These are phyloP conservation scores for Zopfochytrium polystomum DNA, from an alignment of 371 early-diverging fungal species.

Conservation along the genomic window DNA sequence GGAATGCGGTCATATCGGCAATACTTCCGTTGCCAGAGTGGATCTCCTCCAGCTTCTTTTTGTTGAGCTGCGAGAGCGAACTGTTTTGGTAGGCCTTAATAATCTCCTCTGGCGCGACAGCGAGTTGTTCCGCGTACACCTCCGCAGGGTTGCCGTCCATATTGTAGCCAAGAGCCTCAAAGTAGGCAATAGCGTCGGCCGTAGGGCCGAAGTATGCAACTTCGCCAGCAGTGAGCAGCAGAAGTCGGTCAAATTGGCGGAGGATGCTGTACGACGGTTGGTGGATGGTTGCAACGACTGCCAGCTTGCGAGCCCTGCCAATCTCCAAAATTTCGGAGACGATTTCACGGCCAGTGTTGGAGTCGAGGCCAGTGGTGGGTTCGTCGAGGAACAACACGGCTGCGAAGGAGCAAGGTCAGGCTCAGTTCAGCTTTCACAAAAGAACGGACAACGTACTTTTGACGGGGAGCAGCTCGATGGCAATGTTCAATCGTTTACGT, in stretches of 20 bases:
- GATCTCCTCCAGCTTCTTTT: background rate
- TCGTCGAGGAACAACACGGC: slow-evolving; percentile 82
- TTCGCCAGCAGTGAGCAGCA: slow-evolving; percentile 77
- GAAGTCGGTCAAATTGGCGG: slow-evolving; percentile 78
- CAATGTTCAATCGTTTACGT: slow-evolving; percentile 81
- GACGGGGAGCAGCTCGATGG: slow-evolving; percentile 67
- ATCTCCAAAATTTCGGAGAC: slow-evolving; percentile 21
- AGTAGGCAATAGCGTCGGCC: slow-evolving; percentile 21
- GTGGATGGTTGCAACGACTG: slow-evolving; percentile 89
- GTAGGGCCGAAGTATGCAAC: slow-evolving; percentile 72
- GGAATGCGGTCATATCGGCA: background rate
- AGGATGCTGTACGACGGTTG: slow-evolving; percentile 89
- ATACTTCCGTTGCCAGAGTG: background rate
- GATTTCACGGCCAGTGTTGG: slow-evolving; percentile 42
- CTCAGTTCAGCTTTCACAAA: background rate
- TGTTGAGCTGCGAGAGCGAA: background rate
- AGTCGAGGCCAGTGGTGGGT: slow-evolving; percentile 85
- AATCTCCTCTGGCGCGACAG: background rate
- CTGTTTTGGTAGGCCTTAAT: background rate
- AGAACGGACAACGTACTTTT: no score
- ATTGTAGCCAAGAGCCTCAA: slow-evolving; percentile 32
- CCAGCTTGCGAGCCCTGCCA: slow-evolving; percentile 44
- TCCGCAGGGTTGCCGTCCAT: slow-evolving; percentile 41
- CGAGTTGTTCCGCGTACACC: background rate
- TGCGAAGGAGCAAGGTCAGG: slow-evolving; percentile 30